A percentile compares a stretch with the other conserved stretches of the same genome.
Evolutionary conservation across 768 basidiomycete genomes (phyloP).

Genomic region (Coprinopsis strossmayeri): DNA sequence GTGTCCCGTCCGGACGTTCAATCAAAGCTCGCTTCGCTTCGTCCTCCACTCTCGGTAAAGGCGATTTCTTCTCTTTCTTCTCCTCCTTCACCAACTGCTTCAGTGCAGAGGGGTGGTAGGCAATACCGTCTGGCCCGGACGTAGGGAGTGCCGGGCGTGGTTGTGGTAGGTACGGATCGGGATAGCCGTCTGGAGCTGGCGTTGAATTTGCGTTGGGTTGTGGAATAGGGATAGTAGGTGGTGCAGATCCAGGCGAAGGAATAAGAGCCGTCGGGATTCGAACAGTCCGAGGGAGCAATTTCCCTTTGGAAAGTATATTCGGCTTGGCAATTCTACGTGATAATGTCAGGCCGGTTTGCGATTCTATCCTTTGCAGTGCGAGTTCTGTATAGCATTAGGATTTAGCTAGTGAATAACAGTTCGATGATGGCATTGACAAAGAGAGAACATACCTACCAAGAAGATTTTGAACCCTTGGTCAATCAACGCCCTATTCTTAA

Average conservation of each 20-base stretch:
- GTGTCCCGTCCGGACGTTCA: slow-evolving; percentile 33
- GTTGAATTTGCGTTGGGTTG: too few relatives aligned
- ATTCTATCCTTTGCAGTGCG: slow-evolving; percentile 61
- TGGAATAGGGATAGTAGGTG: too few relatives aligned
- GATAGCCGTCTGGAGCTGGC: too few relatives aligned
- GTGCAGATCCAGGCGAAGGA: too few relatives aligned
- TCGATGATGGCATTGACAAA: background rate
- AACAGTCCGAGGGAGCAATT: slow-evolving; percentile 49
- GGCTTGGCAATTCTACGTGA: slow-evolving; percentile 68
- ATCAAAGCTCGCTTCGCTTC: slow-evolving; percentile 30
- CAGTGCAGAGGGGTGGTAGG: background rate
- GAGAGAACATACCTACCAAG: slow-evolving; percentile 49
- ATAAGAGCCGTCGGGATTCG: slow-evolving; percentile 43
- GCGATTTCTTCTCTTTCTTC: background rate
- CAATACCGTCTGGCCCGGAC: background rate
- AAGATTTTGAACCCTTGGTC: slow-evolving; percentile 65
- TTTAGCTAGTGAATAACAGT: background rate
- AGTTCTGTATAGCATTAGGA: slow-evolving; percentile 41
- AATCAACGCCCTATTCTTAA: slow-evolving; percentile 53
- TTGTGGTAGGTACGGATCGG: background rate
- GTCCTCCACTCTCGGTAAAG: slow-evolving; percentile 15
- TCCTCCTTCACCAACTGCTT: background rate
- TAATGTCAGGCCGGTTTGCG: slow-evolving; percentile 49
- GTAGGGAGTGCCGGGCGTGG: too few relatives aligned
- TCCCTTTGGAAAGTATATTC: slow-evolving; percentile 76